Conservation (phyloP, 2,329 filamentous ascomycete species). For the Fusarium sp. region DNA sequence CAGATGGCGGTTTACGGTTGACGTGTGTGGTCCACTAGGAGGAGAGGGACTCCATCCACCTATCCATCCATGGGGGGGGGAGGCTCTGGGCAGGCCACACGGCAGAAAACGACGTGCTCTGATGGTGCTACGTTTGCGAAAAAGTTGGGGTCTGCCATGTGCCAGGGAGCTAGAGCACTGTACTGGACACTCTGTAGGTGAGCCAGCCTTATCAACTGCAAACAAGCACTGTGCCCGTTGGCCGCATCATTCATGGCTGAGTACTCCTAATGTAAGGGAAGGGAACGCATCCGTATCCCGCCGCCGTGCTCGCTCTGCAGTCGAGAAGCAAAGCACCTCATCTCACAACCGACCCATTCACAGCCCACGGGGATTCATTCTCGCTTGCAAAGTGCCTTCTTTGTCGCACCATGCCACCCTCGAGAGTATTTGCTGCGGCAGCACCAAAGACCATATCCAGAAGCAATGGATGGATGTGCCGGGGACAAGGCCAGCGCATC, state of each 20-base stretch:
- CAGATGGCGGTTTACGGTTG: conserved; percentile 37
- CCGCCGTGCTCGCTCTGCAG: not conserved
- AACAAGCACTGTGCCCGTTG: conserved; percentile 31
- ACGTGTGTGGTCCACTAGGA: conserved; percentile 37
- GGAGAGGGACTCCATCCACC: not conserved
- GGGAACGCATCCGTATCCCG: conserved; percentile 6
- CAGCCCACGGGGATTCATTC: not conserved
- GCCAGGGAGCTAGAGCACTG: conserved; percentile 13
- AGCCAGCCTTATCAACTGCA: conserved; percentile 26
- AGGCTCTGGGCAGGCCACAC: conserved; percentile 22
- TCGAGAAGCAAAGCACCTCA: not conserved
- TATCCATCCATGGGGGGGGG: not conserved
- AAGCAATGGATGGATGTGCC: not conserved
- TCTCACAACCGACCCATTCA: conserved; percentile 1
- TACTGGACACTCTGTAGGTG: not conserved
- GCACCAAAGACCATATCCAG: not conserved
- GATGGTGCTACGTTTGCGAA: conserved; percentile 22
- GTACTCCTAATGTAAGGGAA: not conserved
- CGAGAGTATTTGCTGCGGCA: not conserved
- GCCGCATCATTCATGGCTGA: not conserved
- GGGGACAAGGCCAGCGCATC: not conserved
- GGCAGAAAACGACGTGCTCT: conserved; percentile 14
- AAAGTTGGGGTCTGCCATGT: conserved; percentile 22
- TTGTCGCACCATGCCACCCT: not conserved
- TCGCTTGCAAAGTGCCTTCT: not conserved